Conservation (phyloP, 139 green algal species). For the Chlorella sp. region DNA sequence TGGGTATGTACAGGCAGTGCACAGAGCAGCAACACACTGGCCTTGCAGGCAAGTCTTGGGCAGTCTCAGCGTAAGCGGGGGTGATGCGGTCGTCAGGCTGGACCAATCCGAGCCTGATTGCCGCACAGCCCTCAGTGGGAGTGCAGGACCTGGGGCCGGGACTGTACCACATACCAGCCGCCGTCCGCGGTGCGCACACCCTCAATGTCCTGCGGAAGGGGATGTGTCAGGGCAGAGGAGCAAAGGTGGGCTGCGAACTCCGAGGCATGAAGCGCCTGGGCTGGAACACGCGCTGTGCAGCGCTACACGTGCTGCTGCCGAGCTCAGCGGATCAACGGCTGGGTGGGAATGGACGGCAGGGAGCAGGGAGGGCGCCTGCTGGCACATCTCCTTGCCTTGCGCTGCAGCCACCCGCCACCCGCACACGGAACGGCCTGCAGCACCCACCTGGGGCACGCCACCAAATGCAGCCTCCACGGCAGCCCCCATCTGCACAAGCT, state of each 20-base stretch:
- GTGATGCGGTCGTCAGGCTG: too few relatives aligned
- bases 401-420: neutral
- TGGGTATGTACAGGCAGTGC: neutral
- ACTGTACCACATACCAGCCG: slow-evolving; percentile 78
- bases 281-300: too few relatives aligned
- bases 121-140: neutral
- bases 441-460: slow-evolving; percentile 49
- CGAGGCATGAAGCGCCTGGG: too few relatives aligned
- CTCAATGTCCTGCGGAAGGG: slow-evolving; percentile 80
- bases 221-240: too few relatives aligned
- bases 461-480: slow-evolving; percentile 61
- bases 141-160: slow-evolving; percentile 73
- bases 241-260: too few relatives aligned
- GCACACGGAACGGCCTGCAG: neutral
- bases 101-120: too few relatives aligned
- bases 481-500: slow-evolving; percentile 58
- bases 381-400: neutral
- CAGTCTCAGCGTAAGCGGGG: too few relatives aligned
- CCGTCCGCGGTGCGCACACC: slow-evolving; percentile 61
- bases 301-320: too few relatives aligned
- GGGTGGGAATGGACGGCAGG: neutral
- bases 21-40: too few relatives aligned
- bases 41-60: too few relatives aligned
- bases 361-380: neutral
- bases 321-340: too few relatives aligned